These are phyloP conservation scores for Shiraia bambusicola DNA, from an alignment of 2,329 filamentous ascomycete species.

Conservation along the genomic window DNA sequence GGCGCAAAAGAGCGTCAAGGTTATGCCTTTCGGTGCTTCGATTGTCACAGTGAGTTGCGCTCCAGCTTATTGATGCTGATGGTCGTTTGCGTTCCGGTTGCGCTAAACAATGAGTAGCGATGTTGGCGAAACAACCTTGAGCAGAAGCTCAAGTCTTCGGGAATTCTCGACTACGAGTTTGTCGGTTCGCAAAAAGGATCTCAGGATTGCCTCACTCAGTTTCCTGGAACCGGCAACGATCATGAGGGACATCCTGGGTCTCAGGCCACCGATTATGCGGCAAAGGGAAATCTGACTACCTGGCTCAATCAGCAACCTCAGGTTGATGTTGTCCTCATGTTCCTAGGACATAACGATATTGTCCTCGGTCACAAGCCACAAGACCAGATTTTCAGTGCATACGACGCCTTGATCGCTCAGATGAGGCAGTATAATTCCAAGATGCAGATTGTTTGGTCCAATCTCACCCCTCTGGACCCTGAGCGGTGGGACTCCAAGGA, in stretches of 20 bases:
- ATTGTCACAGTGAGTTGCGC: conserved; percentile 32
- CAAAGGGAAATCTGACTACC: conserved; percentile 40
- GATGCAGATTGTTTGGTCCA: conserved; percentile 45
- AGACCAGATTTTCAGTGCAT: conserved; percentile 42
- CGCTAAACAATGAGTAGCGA: conserved; percentile 22
- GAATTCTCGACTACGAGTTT: conserved; percentile 37
- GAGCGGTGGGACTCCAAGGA: conserved; percentile 18
- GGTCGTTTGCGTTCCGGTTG: background rate
- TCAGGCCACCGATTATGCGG: conserved; percentile 44
- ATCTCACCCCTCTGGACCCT: conserved; percentile 31
- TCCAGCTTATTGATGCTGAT: background rate
- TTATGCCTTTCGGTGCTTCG: conserved; percentile 43
- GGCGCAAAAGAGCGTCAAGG: conserved; percentile 28
- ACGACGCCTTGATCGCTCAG: conserved; percentile 43
- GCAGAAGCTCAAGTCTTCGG: conserved; percentile 26
- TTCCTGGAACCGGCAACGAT: conserved; percentile 19
- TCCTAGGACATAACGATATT: conserved; percentile 50
- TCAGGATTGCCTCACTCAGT: conserved; percentile 2
- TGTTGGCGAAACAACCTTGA: conserved; percentile 43
- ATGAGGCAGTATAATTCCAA: conserved; percentile 47
- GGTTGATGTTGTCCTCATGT: conserved; percentile 49
- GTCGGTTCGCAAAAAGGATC: conserved; percentile 32
- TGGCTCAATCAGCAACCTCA: conserved; percentile 46
- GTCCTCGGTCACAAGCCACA: conserved; percentile 37
- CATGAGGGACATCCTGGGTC: conserved; percentile 51